A percentile compares a stretch with the other conserved stretches of the same genome.
phyloP scores from a whole-genome alignment of 371 early-diverging fungal genomes.

The Actinomortierella ambigua region DNA sequence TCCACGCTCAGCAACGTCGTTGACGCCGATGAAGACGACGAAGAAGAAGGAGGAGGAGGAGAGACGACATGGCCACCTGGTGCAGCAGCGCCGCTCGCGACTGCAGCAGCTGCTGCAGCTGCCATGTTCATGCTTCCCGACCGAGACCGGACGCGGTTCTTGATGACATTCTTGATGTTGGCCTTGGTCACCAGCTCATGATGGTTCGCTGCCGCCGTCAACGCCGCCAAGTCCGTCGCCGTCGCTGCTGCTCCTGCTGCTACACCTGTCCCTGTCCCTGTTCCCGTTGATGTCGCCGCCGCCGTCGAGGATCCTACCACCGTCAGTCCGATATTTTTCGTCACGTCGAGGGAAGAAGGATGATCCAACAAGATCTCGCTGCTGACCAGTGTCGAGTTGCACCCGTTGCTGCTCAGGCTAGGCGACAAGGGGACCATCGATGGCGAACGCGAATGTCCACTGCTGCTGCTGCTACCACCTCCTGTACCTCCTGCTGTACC shows the following conservation, averaged over 20 bases:
- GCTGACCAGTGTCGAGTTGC: conserved; percentile 11
- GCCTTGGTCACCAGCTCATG: too few species aligned
- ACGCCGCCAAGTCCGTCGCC: conserved; percentile 28
- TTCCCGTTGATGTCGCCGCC: not conserved
- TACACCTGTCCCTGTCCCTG: conserved; percentile 7
- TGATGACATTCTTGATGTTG: too few species aligned
- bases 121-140: not conserved
- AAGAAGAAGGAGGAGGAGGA: not conserved
- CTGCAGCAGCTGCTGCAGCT: not conserved
- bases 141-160: too few species aligned
- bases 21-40: not conserved
- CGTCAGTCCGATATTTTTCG: not conserved
- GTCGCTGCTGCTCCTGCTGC: conserved; percentile 18
- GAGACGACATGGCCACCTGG: not conserved
- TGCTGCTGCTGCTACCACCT: conserved; percentile 3
- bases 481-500: too few species aligned
- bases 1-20: too few species aligned
- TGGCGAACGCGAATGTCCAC: conserved; percentile 31
- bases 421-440: conserved; percentile 38
- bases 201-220: conserved; percentile 24
- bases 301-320: not conserved
- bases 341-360: not conserved
- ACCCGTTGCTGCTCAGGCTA: conserved; percentile 20
- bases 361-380: conserved; percentile 6
- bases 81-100: not conserved